phyloP scores from a whole-genome alignment of 2,329 filamentous ascomycete species.

The Orbilia blumenaviensis region DNA sequence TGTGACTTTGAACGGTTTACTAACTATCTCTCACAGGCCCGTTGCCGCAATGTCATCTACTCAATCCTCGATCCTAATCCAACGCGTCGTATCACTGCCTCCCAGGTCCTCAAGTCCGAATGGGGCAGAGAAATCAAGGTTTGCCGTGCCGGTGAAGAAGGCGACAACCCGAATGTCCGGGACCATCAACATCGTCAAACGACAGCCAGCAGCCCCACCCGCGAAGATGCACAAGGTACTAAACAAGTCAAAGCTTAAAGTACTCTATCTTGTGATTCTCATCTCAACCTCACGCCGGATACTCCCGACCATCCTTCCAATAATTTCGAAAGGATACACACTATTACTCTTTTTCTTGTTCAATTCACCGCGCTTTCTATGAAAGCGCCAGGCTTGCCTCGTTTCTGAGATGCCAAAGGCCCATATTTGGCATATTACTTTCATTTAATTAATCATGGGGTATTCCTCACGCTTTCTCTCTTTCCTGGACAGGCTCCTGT shows the following conservation, averaged over 20 bases:
- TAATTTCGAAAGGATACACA: conserved; percentile 13
- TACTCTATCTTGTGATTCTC: conserved; percentile 1
- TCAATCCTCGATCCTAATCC: conserved; percentile 97
- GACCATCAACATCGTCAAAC: conserved; percentile 63
- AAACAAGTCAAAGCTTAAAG: conserved; percentile 47
- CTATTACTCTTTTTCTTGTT: conserved; percentile 21
- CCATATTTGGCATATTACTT: conserved; percentile 54
- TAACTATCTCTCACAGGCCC: conserved; percentile 71
- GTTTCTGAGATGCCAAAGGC: conserved; percentile 27
- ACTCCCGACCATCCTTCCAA: conserved; percentile 12
- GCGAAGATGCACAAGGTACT: conserved; percentile 33
- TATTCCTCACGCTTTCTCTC: conserved; percentile 34
- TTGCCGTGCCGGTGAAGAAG: conserved; percentile 95
- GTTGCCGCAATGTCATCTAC: conserved; percentile 98
- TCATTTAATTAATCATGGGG: conserved; percentile 53
- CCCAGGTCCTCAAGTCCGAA: conserved; percentile 96
- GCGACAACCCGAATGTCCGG: conserved; percentile 65
- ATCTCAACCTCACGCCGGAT: background rate
- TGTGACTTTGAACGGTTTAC: conserved; percentile 45
- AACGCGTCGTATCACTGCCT: conserved; percentile 87
- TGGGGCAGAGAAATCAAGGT: conserved; percentile 98
- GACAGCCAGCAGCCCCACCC: conserved; percentile 9
- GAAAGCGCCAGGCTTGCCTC: conserved; percentile 49
- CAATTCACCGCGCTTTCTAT: conserved; percentile 38
- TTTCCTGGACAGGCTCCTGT: conserved; percentile 45